Percentiles rank a stretch among this genome's conserved stretches.
Conservation (phyloP, 1,284 basidiomycete species). For the Ceratobasidium sp. region DNA sequence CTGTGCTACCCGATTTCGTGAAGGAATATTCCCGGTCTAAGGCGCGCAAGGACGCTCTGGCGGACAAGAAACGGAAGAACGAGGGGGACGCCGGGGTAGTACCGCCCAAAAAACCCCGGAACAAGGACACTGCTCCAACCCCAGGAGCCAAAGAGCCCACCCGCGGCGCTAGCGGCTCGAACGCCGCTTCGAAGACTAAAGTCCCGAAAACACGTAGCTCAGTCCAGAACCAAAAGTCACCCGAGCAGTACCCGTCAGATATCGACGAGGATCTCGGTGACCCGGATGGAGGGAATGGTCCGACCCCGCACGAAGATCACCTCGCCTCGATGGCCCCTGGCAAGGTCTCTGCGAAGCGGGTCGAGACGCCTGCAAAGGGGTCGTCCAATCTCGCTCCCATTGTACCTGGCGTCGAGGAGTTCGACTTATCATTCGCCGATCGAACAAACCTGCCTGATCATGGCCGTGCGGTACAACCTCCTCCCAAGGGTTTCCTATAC, state of each 20-base stretch:
- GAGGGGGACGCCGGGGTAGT: not conserved
- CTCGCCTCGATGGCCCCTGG: not conserved
- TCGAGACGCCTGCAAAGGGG: not conserved
- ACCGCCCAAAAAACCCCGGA: not conserved
- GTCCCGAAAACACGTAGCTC: not conserved
- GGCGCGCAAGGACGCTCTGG: not conserved
- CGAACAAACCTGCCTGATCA: not conserved
- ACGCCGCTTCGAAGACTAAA: not conserved
- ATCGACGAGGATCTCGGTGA: not conserved
- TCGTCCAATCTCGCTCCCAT: not conserved
- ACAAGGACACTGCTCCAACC: not conserved
- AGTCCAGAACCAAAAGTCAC: not conserved
- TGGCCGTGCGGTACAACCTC: not conserved
- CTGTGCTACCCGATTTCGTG: not conserved
- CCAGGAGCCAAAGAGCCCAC: no score
- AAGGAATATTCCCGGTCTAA: not conserved
- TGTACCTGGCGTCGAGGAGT: not conserved
- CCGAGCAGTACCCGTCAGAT: not conserved
- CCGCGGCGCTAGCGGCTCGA: no score
- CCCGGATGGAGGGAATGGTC: not conserved
- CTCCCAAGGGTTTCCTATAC: not conserved
- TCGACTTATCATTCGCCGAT: not conserved
- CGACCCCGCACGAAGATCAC: not conserved
- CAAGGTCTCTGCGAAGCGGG: not conserved
- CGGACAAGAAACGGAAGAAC: not conserved